Base-by-base conservation (phyloP, 1,139 yeast species). In the Blastobotrys serpentis region DNA sequence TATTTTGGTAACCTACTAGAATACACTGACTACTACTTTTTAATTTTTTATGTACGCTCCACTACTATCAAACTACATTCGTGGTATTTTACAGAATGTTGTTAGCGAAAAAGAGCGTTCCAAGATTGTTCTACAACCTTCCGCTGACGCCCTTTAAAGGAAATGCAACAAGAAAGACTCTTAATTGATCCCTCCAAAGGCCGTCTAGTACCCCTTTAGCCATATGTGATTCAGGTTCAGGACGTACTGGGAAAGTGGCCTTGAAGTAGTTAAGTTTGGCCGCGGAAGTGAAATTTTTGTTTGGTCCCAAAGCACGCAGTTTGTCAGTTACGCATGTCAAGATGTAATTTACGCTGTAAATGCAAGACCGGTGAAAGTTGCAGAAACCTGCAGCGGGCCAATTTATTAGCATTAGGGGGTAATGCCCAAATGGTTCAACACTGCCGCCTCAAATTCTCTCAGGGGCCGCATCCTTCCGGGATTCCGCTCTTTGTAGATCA, bases 101-200 rank as follows among this genome's bases (percentile, higher is more conserved):
- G 40, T 36, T 36, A 36, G 40, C 40, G 40, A 36, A 36, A 36
- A 36, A 36, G 40, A 36, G 40, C 40, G 19, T 17, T 36, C 14
- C 8, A 17, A 6, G 23, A 4, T 19, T 36, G 40, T 7, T 36
- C 40, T 36, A 14, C 14, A 10, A 36, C 40, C 13, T 14, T 11
- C 13, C 32, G 4, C 32, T 29, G 7, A 29, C 32, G 32, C 32
- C 14, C 13, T 11, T 14, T 14, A 17, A 25, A 19, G 25, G 10
- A 23, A 23, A n/a, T n/a, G 40, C 6, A 17, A 36, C 25, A 18
- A 19, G 25, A 36, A 36, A 36, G 10, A 36, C 40, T 36, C 25
- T 11, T 36, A 14, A 10, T 7, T 25, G 25, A 18, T 11, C 13
- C 25, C 25, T 4, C 32, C 18, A 10, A n/a, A 11, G 25, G 25